Evolutionary conservation across 169 alveolate species (phyloP).

Genomic region (Blepharisma undulans): DNA sequence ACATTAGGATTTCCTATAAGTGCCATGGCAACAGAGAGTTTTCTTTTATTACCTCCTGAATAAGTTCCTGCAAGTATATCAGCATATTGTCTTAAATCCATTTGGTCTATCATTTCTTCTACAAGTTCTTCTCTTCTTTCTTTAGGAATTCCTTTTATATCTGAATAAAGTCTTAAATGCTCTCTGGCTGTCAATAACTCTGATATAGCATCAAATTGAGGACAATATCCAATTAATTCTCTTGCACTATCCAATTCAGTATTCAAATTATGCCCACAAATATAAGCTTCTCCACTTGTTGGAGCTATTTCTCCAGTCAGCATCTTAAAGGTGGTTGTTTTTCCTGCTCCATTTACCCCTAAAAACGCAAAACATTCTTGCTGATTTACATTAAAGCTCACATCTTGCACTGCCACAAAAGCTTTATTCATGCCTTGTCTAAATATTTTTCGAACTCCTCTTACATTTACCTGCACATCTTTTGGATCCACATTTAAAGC

Average conservation of each 20-base stretch:
- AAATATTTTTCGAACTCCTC: constrained; percentile 54
- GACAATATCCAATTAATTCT: constrained; percentile 77
- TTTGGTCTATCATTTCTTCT: constrained; percentile 56
- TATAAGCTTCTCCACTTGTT: constrained; percentile 63
- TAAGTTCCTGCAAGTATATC: constrained; percentile 68
- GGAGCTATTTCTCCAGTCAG: constrained; percentile 77
- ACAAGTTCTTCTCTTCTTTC: constrained; percentile 50
- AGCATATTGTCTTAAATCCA: constrained; percentile 67
- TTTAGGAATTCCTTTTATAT: constrained; percentile 74
- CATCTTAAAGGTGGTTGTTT: constrained; percentile 84
- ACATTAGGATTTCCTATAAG: constrained; percentile 87
- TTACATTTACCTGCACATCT: constrained; percentile 50
- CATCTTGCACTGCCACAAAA: constrained; percentile 65
- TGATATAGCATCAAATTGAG: constrained; percentile 75
- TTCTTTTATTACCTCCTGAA: constrained; percentile 87
- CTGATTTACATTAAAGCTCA: constrained; percentile 66
- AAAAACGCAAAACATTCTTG: constrained; percentile 73
- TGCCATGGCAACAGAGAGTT: constrained; percentile 83
- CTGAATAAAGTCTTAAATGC: constrained; percentile 72
- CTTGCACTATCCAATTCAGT: constrained; percentile 50
- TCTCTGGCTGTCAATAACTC: constrained; percentile 77
- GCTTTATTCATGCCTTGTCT: constrained; percentile 45
- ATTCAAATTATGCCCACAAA: constrained; percentile 65
- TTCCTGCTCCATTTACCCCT: constrained; percentile 89
- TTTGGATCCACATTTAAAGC: constrained; percentile 57